phyloP scores from a whole-genome alignment of 2,329 filamentous ascomycete species.

The Apiospora hydei region DNA sequence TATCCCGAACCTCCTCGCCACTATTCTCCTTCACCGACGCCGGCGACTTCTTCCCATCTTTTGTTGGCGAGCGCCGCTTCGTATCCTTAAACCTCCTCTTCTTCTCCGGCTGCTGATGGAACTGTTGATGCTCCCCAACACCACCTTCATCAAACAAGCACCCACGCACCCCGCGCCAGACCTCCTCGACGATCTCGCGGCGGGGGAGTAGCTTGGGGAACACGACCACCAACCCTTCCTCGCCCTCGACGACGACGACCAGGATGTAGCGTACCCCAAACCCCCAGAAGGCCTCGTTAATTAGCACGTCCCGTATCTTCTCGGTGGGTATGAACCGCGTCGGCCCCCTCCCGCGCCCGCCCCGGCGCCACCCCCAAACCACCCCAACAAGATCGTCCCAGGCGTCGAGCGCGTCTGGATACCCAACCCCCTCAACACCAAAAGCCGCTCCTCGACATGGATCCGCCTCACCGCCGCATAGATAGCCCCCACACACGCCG shows the following conservation, averaged over 20 bases:
- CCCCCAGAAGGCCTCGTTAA: slow-evolving; percentile 93
- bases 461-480: slow-evolving; percentile 55
- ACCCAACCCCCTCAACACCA: slow-evolving; percentile 87
- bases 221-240: slow-evolving; percentile 90
- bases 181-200: slow-evolving; percentile 78
- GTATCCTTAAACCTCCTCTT: background rate
- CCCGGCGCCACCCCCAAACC: slow-evolving; percentile 34
- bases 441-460: slow-evolving; percentile 78
- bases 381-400: slow-evolving; percentile 54
- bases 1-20: background rate
- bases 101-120: background rate
- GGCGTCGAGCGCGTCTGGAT: slow-evolving; percentile 85
- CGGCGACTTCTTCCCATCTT: background rate
- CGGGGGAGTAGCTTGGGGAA: slow-evolving; percentile 84
- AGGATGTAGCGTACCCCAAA: slow-evolving; percentile 93
- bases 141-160: slow-evolving; percentile 74
- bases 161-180: slow-evolving; percentile 85
- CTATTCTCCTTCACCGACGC: background rate
- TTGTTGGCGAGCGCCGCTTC: background rate
- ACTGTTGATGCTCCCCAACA: background rate
- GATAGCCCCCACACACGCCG: slow-evolving; percentile 45
- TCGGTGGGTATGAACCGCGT: slow-evolving; percentile 83
- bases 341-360: slow-evolving; percentile 37
- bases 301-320: slow-evolving; percentile 89
- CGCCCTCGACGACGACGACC: slow-evolving; percentile 87